These are phyloP conservation scores for Neopestalotiopsis sp. DNA, from an alignment of 2,329 filamentous ascomycete species.

Conservation along the genomic window DNA sequence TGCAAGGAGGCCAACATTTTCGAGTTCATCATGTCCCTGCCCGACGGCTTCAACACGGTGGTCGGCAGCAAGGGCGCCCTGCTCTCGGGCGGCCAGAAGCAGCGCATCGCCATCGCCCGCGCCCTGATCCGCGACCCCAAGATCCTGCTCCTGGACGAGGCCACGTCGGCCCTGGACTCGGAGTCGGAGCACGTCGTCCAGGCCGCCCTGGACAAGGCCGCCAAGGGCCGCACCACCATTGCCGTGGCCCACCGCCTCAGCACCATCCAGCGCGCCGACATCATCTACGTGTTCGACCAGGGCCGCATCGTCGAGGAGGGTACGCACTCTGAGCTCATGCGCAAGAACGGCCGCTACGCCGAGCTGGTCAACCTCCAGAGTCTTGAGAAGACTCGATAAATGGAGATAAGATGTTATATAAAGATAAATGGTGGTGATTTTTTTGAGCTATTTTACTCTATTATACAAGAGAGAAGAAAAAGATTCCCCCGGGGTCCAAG, in stretches of 20 bases:
- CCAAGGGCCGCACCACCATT: conserved; percentile 86
- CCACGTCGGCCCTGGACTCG: conserved; percentile 77
- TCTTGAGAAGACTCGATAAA: conserved; percentile 61
- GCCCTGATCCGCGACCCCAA: conserved; percentile 91
- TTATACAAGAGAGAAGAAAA: background rate
- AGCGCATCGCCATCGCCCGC: conserved; percentile 90
- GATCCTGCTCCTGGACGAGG: conserved; percentile 83
- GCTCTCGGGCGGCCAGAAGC: conserved; percentile 90
- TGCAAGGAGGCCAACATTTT: conserved; percentile 93
- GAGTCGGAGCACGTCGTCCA: conserved; percentile 83
- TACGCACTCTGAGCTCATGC: conserved; percentile 76
- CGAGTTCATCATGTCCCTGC: conserved; percentile 86
- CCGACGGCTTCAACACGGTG: conserved; percentile 83
- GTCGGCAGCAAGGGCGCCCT: conserved; percentile 88
- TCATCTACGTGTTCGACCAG: conserved; percentile 96
- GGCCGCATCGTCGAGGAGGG: conserved; percentile 86
- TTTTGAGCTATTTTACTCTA: background rate
- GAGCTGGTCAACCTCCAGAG: conserved; percentile 84
- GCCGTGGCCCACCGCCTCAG: conserved; percentile 91
- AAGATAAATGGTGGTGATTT: background rate
- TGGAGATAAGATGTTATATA: too few relatives aligned
- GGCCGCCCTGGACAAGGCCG: conserved; percentile 79
- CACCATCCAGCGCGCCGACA: conserved; percentile 92
- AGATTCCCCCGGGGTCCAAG: conserved; percentile 7
- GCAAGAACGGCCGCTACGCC: conserved; percentile 72